These are phyloP conservation scores for Lavandula angustifolia DNA, from an alignment of 257 asterid species.

Conservation along the genomic window DNA sequence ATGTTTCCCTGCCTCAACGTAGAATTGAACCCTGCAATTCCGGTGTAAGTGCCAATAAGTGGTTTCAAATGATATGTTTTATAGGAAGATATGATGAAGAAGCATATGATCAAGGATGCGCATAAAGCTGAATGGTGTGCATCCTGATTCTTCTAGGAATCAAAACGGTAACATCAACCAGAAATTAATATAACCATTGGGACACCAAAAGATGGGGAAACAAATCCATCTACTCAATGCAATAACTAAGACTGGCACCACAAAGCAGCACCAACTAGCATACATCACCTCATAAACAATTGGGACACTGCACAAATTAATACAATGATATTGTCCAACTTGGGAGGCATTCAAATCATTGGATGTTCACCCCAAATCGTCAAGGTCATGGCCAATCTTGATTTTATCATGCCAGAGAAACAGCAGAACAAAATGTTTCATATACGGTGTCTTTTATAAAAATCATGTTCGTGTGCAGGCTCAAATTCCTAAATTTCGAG, in stretches of 20 bases:
- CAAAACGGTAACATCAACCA: background rate
- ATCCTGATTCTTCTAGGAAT: slow-evolving; percentile 12
- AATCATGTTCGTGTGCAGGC: slow-evolving; percentile 12
- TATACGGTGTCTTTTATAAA: background rate
- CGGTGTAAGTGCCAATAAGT: slow-evolving; percentile 29
- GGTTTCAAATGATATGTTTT: slow-evolving; percentile 22
- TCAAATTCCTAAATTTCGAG: slow-evolving; percentile 12
- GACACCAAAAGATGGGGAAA: background rate
- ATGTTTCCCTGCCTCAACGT: slow-evolving; percentile 96
- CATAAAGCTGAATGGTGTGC: slow-evolving; percentile 17
- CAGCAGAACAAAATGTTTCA: background rate
- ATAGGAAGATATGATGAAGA: slow-evolving; percentile 7
- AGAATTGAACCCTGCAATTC: slow-evolving; percentile 86
- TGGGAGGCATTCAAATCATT: too few species aligned
- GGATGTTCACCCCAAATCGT: background rate
- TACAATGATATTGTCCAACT: background rate
- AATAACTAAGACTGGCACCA: background rate
- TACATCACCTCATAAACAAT: background rate
- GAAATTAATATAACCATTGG: too few species aligned
- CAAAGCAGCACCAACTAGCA: background rate
- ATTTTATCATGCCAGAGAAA: background rate
- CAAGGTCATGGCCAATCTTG: background rate
- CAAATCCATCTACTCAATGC: background rate
- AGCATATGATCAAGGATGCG: slow-evolving; percentile 24
- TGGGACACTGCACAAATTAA: background rate